These are phyloP conservation scores for Magnaporthiopsis poae DNA, from an alignment of 2,329 filamentous ascomycete species.

Conservation along the genomic window DNA sequence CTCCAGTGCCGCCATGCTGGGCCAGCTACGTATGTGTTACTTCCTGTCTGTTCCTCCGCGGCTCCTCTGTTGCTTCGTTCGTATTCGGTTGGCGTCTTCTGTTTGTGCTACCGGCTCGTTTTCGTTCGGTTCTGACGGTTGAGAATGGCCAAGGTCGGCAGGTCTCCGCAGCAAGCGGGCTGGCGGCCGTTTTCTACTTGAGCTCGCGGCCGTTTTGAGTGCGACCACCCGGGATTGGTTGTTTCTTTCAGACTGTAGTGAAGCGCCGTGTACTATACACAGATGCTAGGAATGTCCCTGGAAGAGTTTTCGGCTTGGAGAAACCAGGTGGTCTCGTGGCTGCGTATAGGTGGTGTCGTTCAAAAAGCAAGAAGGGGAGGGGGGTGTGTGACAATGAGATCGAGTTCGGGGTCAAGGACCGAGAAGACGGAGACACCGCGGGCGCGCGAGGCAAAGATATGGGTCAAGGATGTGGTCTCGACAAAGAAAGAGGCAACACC, in stretches of 20 bases:
- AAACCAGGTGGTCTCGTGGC: neutral
- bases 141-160: neutral
- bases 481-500: slow-evolving; percentile 10
- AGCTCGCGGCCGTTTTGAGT: neutral
- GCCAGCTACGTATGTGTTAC: neutral
- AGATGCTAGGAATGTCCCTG: neutral
- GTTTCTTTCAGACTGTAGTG: neutral
- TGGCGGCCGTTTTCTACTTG: neutral
- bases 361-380: neutral
- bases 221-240: neutral
- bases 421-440: neutral
- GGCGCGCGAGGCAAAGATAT: neutral
- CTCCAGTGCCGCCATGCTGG: slow-evolving; percentile 18
- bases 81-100: neutral
- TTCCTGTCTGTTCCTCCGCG: neutral
- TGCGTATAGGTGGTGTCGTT: neutral
- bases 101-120: neutral
- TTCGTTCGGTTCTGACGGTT: neutral
- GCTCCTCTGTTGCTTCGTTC: neutral
- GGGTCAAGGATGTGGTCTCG: neutral
- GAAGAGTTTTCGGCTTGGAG: neutral
- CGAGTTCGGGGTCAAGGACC: neutral
- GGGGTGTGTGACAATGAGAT: neutral
- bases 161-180: neutral
- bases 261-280: neutral